phyloP scores from a whole-genome alignment of 1,139 yeast genomes.

The Suhomyces maxii region DNA sequence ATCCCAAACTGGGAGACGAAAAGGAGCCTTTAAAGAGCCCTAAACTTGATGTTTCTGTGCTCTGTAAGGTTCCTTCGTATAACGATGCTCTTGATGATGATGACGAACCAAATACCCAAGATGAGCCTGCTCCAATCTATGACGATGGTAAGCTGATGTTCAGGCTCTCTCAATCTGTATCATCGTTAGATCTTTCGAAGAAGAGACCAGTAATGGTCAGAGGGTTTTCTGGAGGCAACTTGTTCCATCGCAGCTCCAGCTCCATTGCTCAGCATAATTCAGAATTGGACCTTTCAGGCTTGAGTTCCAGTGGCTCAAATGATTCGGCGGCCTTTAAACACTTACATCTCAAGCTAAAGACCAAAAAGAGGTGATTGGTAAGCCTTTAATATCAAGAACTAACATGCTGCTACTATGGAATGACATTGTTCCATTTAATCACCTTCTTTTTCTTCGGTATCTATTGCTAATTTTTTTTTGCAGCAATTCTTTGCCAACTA shows the following conservation, averaged over 20 bases:
- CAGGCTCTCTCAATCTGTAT: not conserved
- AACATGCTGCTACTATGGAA: no score
- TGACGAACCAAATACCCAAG: constrained; percentile 20
- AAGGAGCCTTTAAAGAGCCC: constrained; percentile 10
- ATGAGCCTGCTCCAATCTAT: constrained; percentile 38
- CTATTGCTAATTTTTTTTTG: no score
- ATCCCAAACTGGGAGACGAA: constrained; percentile 15
- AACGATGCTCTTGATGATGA: constrained; percentile 37
- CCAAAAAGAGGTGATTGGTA: constrained; percentile 1
- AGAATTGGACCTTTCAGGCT: not conserved
- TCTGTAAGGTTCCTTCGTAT: constrained; percentile 38
- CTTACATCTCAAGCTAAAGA: constrained; percentile 3
- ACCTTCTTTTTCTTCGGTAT: no score
- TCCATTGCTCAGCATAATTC: constrained; percentile 1
- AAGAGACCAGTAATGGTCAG: constrained; percentile 1
- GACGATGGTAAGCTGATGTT: constrained; percentile 4
- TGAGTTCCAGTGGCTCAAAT: not conserved
- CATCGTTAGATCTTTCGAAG: constrained; percentile 7
- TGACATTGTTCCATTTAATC: no score
- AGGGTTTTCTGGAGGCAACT: not conserved
- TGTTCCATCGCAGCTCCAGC: not conserved
- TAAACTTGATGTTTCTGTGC: constrained; percentile 20
- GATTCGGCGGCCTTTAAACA: constrained; percentile 2
- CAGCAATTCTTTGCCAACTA: no score
- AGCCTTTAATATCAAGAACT: not conserved